A percentile compares a stretch with the other conserved stretches of the same genome.
These are phyloP conservation scores for Aspergillus fumigatiaffinis DNA, from an alignment of 2,329 filamentous ascomycete genomes.

Conservation along the genomic window DNA sequence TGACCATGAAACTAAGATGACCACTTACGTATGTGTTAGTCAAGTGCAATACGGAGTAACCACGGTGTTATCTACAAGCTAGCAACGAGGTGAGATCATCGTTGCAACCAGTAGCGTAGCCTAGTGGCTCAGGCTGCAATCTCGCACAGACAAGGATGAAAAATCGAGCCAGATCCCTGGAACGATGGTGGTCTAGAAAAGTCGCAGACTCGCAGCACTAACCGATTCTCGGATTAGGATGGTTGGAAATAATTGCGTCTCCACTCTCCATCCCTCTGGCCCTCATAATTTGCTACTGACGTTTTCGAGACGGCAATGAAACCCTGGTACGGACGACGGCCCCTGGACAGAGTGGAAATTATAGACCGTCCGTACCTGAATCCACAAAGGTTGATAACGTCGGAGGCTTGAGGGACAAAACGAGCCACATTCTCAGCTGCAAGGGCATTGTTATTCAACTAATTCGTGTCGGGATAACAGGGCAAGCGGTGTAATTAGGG, in stretches of 20 bases:
- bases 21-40: no score
- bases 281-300: background rate
- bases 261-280: background rate
- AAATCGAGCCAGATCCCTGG: background rate
- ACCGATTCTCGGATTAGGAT: background rate
- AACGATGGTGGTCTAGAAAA: conserved; percentile 1
- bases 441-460: background rate
- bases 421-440: background rate
- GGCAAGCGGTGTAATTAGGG: background rate
- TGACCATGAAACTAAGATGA: background rate
- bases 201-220: background rate
- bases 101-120: no score
- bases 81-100: no score
- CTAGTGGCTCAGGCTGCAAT: background rate
- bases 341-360: background rate
- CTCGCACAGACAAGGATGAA: background rate
- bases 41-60: background rate
- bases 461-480: background rate
- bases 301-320: background rate
- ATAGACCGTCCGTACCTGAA: background rate
- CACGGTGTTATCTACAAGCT: no score
- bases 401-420: background rate
- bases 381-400: no score
- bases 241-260: background rate
- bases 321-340: background rate